Conservation (phyloP, 2,329 filamentous ascomycete species). For the Sclerotinia sclerotiorum region DNA sequence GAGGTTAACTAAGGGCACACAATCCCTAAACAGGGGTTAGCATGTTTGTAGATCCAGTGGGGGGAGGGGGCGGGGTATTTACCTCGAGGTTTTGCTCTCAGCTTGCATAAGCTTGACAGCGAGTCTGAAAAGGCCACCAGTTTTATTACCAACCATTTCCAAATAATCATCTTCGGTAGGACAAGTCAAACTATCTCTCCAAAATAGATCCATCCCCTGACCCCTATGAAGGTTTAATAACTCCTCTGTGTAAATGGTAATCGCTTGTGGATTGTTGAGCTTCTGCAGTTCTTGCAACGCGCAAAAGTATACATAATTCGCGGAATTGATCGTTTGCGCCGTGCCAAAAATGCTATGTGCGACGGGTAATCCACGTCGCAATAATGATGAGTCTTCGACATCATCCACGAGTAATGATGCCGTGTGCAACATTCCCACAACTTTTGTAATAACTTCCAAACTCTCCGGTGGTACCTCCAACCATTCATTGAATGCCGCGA, state of each 20-base stretch:
- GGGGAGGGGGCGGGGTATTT: slow-evolving; percentile 24
- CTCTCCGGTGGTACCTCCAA: slow-evolving; percentile 69
- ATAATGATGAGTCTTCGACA: slow-evolving; percentile 76
- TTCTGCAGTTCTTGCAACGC: slow-evolving; percentile 73
- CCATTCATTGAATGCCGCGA: slow-evolving; percentile 79
- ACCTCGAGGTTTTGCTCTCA: slow-evolving; percentile 54
- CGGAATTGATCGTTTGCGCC: slow-evolving; percentile 85
- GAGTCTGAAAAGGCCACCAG: slow-evolving; percentile 79
- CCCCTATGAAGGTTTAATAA: slow-evolving; percentile 81
- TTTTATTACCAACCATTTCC: slow-evolving; percentile 94
- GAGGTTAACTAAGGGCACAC: slow-evolving; percentile 79
- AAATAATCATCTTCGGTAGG: slow-evolving; percentile 86
- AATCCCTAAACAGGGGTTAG: slow-evolving; percentile 52
- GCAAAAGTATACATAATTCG: slow-evolving; percentile 85
- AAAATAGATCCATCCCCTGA: slow-evolving; percentile 89
- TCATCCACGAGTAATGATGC: slow-evolving; percentile 83
- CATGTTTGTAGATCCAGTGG: slow-evolving; percentile 8
- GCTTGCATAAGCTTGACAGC: slow-evolving; percentile 88
- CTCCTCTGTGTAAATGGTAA: slow-evolving; percentile 77
- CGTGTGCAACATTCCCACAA: slow-evolving; percentile 83
- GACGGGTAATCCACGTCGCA: slow-evolving; percentile 77
- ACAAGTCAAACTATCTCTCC: slow-evolving; percentile 81
- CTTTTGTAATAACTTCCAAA: slow-evolving; percentile 72
- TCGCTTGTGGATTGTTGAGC: slow-evolving; percentile 64
- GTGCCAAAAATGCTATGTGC: slow-evolving; percentile 83